Evolutionary conservation across 805 yeast genomes (phyloP), one percentile per base, ranked within the genome.

Genomic region (Hanseniaspora meyeri): DNA sequence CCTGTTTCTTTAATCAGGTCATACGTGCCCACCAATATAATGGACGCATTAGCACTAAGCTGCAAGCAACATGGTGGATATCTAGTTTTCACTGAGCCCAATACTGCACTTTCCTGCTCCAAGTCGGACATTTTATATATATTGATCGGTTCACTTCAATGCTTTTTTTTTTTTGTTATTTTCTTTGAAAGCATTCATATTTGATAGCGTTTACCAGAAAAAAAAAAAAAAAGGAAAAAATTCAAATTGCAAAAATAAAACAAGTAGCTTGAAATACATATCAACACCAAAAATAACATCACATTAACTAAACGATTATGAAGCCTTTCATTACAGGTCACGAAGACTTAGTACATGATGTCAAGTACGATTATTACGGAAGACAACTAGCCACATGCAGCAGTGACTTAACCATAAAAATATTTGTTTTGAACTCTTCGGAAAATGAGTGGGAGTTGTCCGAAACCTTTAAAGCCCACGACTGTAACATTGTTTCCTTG

Each of bases 381-480:
- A 80, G 82, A 55, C 87, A 89, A 59, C 74, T 93, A 57, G 98
- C 97, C 2, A 91, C 97, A 0, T 90, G 95, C 59, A 87, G 96
- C 4, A 87, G 95, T 0, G 98, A 93, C 70, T 96, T 90, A 64
- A 95, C 87, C 64, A 78, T 93, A 60, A 87, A 88, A 64, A 90
- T 93, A 36, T 93, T 89, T 67, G 91, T 87, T 65, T 72, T 85
- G 37, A 86, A 83, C 62, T 69, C 81, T 16, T 71, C 76, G 31
- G 76, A 83, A 1, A 79, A 77, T n/a, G 76, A 81, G 19, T 93
- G 97, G 97, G 78, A 79, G 19, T 70, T 87, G 57, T 82, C 83
- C 64, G 97, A 91, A 68, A 82, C 86, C 49, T 93, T 96, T 95
- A 86, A 85, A 62, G 97, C 97, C 0, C 98, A 93, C 66, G 96